Base-by-base conservation (phyloP, 306 rosid genomes). In the Inga oerstediana region DNA sequence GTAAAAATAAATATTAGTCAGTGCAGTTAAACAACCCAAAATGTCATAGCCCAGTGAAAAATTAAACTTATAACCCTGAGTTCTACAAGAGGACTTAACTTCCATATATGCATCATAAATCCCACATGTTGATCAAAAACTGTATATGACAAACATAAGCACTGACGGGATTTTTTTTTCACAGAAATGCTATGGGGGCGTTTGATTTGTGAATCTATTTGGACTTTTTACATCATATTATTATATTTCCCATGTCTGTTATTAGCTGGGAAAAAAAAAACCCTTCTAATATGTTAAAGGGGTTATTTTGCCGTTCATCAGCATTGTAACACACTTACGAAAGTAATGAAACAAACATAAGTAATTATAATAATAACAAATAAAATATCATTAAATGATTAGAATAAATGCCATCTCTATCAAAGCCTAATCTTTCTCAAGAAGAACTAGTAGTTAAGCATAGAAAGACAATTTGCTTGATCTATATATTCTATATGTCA, bases 401-500 rank as follows among this genome's bases (percentile, higher is more conserved):
- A 30, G 7, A 68, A 45, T 16, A 81, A 32, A 77, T 51, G 27
- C 20, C 30, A 24, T 44, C 74, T 20, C 48, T 19, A 41, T 51
- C 70, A 66, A 81, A 73, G 67, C 4, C 48, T 27, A 35, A 7
- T 59, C 72, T 48, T 37, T 27, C 44, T 66, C 44, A 7, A 65
- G 9, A 45, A 65, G 35, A 51, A n/a, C 44, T 30, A 30, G 16
- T 9, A 64, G 0, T 27, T 39, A 37, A 51, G 56, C 54, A 46
- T 37, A 74, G 78, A 39, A 51, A 37, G 30, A 32, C 54, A 34
- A 70, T 51, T 66, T 80, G 34, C n/a, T 64, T 64, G 51, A 80
- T 59, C 7, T 48, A 12, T 7, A 12, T 7, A 58, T 30, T 64
- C n/a, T 7, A 30, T 11, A 64, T 30, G 10, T 14, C 10, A 64